Conservation (phyloP, 495 filamentous ascomycete genomes). For the Lepraria neglecta region DNA sequence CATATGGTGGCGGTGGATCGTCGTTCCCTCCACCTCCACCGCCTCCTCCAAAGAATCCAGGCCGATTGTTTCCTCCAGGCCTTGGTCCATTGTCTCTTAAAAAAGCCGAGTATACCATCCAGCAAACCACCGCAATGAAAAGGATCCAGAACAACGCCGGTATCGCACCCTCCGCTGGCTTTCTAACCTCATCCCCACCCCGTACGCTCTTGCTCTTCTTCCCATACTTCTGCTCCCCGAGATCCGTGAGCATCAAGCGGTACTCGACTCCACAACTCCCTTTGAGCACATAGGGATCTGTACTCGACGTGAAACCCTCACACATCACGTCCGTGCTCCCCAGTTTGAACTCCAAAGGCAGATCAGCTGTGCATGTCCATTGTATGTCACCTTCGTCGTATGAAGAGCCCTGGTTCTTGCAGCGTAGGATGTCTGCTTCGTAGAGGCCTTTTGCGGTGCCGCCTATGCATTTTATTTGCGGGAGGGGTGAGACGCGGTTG, state of each 20-base stretch:
- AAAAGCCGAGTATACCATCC: conserved; percentile 33
- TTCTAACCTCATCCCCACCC: conserved; percentile 17
- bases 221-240: conserved; percentile 68
- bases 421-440: conserved; percentile 74
- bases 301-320: conserved; percentile 71
- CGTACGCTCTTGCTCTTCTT: conserved; percentile 17
- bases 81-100: conserved; percentile 16
- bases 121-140: conserved; percentile 36
- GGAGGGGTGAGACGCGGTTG: conserved; percentile 70
- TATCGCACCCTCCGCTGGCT: conserved; percentile 22
- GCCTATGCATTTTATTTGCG: conserved; percentile 78
- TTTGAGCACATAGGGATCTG: conserved; percentile 78
- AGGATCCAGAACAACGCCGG: conserved; percentile 44
- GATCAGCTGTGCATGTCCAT: conserved; percentile 78
- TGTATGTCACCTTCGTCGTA: conserved; percentile 68
- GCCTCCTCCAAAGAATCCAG: conserved; percentile 44
- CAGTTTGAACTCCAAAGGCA: conserved; percentile 81
- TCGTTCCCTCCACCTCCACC: conserved; percentile 45
- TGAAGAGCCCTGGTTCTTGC: conserved; percentile 69
- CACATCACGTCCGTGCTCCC: conserved; percentile 87
- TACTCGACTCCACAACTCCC: conserved; percentile 95
- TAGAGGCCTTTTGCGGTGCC: conserved; percentile 57
- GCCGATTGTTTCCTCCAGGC: conserved; percentile 26
- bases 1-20: conserved; percentile 57
- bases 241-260: conserved; percentile 68